Percentiles rank a stretch among this genome's conserved stretches.
phyloP scores from a whole-genome alignment of 2,329 filamentous ascomycete genomes.

The Fusarium miscanthi region DNA sequence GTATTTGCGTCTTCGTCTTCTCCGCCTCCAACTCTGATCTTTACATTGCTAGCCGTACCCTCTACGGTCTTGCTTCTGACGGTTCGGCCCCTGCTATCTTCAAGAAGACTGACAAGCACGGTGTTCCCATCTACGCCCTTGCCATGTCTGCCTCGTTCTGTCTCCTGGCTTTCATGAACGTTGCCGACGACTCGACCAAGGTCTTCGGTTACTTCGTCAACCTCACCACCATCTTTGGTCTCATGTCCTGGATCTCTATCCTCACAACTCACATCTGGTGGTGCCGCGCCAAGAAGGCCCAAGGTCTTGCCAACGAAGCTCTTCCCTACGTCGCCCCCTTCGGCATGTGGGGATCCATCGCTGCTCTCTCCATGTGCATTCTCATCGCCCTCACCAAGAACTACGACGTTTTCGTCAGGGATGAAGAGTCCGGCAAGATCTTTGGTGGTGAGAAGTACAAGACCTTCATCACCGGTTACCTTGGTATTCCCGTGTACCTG shows the following conservation, averaged over 20 bases:
- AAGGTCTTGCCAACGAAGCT: conserved; percentile 64
- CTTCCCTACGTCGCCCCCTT: conserved; percentile 77
- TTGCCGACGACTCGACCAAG: conserved; percentile 64
- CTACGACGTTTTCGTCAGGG: conserved; percentile 75
- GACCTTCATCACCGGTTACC: conserved; percentile 81
- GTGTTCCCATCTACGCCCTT: conserved; percentile 76
- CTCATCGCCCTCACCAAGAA: conserved; percentile 86
- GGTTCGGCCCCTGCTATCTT: conserved; percentile 79
- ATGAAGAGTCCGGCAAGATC: conserved; percentile 16
- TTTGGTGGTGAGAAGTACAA: conserved; percentile 74
- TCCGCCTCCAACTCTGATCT: conserved; percentile 81
- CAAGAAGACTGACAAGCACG: conserved; percentile 75
- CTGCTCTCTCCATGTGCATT: conserved; percentile 75
- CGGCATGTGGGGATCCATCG: conserved; percentile 75
- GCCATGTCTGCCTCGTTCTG: conserved; percentile 69
- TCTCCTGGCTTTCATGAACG: conserved; percentile 76
- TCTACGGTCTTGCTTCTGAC: conserved; percentile 78
- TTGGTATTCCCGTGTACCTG: conserved; percentile 81
- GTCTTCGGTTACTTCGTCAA: conserved; percentile 76
- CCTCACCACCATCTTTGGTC: conserved; percentile 73
- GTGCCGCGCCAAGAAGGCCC: conserved; percentile 69
- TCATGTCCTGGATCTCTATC: conserved; percentile 75
- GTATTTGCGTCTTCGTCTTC: conserved; percentile 81
- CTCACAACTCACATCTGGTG: conserved; percentile 76
- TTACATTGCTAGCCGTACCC: conserved; percentile 78